Evolutionary conservation across 2,329 filamentous ascomycete species (phyloP), one percentile per base, ranked within the genome.

Genomic region (Fusarium tuaranense): DNA sequence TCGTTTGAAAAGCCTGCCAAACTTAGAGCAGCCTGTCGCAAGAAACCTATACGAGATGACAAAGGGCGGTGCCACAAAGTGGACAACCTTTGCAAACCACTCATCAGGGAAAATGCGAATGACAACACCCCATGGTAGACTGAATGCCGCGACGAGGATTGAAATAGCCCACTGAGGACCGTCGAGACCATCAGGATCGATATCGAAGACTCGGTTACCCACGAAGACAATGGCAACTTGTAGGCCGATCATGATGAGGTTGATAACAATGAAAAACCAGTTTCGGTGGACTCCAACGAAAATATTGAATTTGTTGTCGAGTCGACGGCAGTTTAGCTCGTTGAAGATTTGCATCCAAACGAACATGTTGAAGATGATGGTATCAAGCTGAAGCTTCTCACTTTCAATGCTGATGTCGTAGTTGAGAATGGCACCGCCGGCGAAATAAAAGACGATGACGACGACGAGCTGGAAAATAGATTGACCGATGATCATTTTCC

Each of bases 401-500:
- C 62, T 32, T 6, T 70, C 59, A 90, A 92, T 36, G 38, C 46
- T 86, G 14, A 7, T 13, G 61, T 85, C 80, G 76, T 90, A 90
- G 48, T 83, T 83, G 5, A 91, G 83, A 63, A 91, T 89, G 3
- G 22, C 3, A 90, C 22, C 58, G 10, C 58, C 90, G 1, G 86
- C 88, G 69, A 91, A 91, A 81, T 92, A 86, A 5, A 90, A 81
- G 1, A 87, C 80, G 44, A 90, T 84, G 4, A 87, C 89, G 44
- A 88, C 84, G 9, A 72, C 87, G 0, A 96, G 88, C 81, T 97
- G 93, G 81, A 93, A 95, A 72, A 95, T 90, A 9, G 92, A 89
- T 81, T 97, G 93, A 0, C 93, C 94, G 64, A 95, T 89, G 69
- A 97, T 95, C 93, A 95, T 97, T 85, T 97, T 97, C 92, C 93